Evolutionary conservation across 192 early-diverging fungal species (phyloP), one percentile per base, ranked within the genome.

Genomic region (Linnemannia exigua): DNA sequence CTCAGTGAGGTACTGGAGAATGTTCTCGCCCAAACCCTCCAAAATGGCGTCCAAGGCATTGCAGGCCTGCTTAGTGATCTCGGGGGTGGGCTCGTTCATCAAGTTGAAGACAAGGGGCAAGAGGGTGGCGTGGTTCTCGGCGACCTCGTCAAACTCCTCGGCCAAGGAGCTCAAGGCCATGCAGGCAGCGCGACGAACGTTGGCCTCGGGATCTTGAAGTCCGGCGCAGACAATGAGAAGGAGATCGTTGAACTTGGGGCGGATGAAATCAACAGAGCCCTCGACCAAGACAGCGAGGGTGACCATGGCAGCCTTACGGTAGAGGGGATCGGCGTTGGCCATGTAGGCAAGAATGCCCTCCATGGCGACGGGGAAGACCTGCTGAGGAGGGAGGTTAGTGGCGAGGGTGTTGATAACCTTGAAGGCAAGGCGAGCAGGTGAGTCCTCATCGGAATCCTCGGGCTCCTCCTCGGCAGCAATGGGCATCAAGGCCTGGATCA

Each of bases 31-130:
- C 77, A 98, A 85, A 46, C 95, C 95, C 86, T 97, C 97, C 11
- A 98, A 87, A 69, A 98, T 96, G 35, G 94, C 93, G 80, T 98
- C 97, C 74, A 98, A 88, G 41, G 97, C 95, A 76, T 94, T 95
- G 74, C 93, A 92, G 14, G 97, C 95, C 61, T 96, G 92, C 85
- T 93, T 94, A 72, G 95, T 92, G 77, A 96, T 93, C 31, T 94
- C 92, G 22, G 90, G 82, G 79, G 93, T 92, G 68, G 92, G 85
- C 73, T 97, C 97, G 80, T 92, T 93, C 90, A 96, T 92, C 67
- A 98, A 89, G 73, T 91, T 91, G 71, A 98, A 97, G 51, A 98
- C 93, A 38, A 98, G 74, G 12, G 97, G 97, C 84, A 98, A 75
- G 41, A 98, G 90, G 52, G 90, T 93, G 47, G 95, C 92, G 83